Percentiles rank a stretch among this genome's conserved stretches.
Conservation (phyloP, 345 rosid species). For the Carallia pectinifolia region DNA sequence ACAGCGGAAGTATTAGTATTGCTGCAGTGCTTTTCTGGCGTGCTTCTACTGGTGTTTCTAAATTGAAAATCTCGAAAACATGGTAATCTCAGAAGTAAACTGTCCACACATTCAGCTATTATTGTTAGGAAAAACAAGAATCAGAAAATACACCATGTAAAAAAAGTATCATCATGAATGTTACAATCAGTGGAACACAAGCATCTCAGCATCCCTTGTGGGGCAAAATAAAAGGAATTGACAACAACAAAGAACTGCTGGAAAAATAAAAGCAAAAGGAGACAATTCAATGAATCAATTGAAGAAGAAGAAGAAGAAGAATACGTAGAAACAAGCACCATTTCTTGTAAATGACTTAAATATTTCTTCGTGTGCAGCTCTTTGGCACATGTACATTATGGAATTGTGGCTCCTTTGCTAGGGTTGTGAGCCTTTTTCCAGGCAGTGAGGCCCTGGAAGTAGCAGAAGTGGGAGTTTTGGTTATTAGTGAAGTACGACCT, state of each 20-base stretch:
- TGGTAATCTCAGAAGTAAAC: too few relatives aligned
- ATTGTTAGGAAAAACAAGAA: too few relatives aligned
- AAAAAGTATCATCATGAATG: not conserved
- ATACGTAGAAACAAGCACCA: too few relatives aligned
- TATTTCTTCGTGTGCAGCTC: slow-evolving; percentile 56
- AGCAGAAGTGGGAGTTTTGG: slow-evolving; percentile 34
- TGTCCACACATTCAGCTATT: too few relatives aligned
- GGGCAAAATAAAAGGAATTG: not conserved
- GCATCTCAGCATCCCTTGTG: not conserved
- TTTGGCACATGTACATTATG: slow-evolving; percentile 59
- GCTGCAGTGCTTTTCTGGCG: too few relatives aligned
- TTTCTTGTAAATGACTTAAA: slow-evolving; percentile 10
- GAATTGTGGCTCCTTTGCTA: slow-evolving; percentile 67
- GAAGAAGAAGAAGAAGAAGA: not conserved
- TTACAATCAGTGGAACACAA: not conserved
- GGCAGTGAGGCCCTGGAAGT: slow-evolving; percentile 26
- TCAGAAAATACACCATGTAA: not conserved
- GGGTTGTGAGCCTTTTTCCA: slow-evolving; percentile 42
- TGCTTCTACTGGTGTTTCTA: too few relatives aligned
- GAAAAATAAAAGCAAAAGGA: not conserved
- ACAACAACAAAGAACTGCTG: not conserved
- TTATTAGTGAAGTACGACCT: slow-evolving; percentile 20
- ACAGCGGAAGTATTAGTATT: too few relatives aligned
- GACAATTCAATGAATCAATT: not conserved
- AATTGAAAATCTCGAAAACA: too few relatives aligned